Conservation (phyloP, 306 rosid species). For the Vigna unguiculata region DNA sequence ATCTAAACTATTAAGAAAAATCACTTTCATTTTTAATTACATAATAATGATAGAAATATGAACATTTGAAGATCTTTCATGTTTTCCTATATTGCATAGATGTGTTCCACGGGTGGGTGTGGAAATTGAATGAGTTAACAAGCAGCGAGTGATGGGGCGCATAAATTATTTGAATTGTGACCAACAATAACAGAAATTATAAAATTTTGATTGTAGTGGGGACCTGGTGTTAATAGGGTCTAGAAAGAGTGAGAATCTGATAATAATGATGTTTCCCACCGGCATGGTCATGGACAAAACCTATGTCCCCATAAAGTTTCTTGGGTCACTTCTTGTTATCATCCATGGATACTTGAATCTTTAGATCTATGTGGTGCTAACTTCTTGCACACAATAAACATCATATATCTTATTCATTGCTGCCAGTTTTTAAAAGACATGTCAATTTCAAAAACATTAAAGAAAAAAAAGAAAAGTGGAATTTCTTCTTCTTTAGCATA, state of each 20-base stretch:
- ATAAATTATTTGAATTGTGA: neutral
- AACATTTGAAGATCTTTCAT: neutral
- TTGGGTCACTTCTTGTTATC: constrained; percentile 37
- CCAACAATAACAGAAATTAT: neutral
- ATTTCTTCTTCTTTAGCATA: too few species aligned
- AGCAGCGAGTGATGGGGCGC: neutral
- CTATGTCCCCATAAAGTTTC: constrained; percentile 45
- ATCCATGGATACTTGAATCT: constrained; percentile 36
- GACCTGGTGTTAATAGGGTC: constrained; percentile 29
- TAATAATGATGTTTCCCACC: constrained; percentile 56
- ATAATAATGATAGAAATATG: neutral
- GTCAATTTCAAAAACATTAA: too few species aligned
- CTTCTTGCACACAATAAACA: constrained; percentile 11
- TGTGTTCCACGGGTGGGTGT: too few species aligned
- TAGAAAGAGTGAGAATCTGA: constrained; percentile 43
- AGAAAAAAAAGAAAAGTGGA: too few species aligned
- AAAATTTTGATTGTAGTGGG: constrained; percentile 10
- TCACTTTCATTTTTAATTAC: too few species aligned
- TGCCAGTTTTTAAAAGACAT: constrained; percentile 12
- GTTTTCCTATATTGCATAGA: too few species aligned
- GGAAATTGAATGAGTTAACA: neutral
- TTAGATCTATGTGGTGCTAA: constrained; percentile 17
- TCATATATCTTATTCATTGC: neutral
- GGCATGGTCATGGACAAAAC: constrained; percentile 47
- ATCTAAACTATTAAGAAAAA: too few species aligned